Evolutionary conservation across 192 early-diverging fungal species (phyloP).

Genomic region (Podila epicladia): DNA sequence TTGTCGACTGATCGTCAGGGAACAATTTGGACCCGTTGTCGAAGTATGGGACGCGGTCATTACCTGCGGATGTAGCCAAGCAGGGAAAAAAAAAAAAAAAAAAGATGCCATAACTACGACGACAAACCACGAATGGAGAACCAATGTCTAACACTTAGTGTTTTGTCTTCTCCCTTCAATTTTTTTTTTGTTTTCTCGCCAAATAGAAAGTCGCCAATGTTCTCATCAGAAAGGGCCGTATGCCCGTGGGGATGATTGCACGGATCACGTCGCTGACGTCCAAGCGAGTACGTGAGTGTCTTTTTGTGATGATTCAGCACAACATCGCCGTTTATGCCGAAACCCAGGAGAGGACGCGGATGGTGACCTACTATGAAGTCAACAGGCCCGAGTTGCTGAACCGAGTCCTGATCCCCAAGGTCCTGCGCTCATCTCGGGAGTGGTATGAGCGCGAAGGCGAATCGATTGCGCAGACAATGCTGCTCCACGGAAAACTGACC

Average conservation of each 20-base stretch:
- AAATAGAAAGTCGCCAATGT: constrained; percentile 68
- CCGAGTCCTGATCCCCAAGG: constrained; percentile 63
- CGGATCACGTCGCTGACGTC: constrained; percentile 58
- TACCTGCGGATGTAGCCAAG: not conserved
- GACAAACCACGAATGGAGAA: no score
- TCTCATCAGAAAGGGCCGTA: constrained; percentile 73
- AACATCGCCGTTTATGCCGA: constrained; percentile 78
- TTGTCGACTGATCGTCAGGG: constrained; percentile 66
- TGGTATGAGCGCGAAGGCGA: constrained; percentile 66
- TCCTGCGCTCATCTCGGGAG: constrained; percentile 63
- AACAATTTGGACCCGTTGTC: constrained; percentile 84
- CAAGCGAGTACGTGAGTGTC: constrained; percentile 71
- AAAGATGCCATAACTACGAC: no score
- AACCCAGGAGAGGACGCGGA: constrained; percentile 63
- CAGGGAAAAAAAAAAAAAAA: not conserved
- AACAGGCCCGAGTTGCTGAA: constrained; percentile 66
- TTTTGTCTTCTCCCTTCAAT: not conserved
- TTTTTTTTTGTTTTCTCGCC: constrained; percentile 1
- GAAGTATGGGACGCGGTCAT: constrained; percentile 54
- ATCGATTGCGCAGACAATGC: constrained; percentile 31
- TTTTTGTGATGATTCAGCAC: constrained; percentile 91
- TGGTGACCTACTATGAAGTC: constrained; percentile 75
- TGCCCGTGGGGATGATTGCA: constrained; percentile 63
- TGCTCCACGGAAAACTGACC: constrained; percentile 56
- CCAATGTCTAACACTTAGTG: no score